phyloP scores from a whole-genome alignment of 1,284 basidiomycete species.

The Schizophyllum amplum region DNA sequence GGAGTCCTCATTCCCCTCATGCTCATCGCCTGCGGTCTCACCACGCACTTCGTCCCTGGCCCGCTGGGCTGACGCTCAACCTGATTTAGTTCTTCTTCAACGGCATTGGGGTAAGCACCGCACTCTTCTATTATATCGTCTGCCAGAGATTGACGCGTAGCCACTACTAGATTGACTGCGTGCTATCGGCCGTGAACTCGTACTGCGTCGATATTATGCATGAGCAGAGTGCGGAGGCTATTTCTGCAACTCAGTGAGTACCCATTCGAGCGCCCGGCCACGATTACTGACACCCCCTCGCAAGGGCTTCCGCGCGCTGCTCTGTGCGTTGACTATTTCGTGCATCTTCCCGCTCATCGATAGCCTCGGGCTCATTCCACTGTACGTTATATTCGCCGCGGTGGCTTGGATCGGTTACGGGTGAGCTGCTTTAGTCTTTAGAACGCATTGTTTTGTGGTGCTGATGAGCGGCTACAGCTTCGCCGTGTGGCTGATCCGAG shows the following conservation, averaged over 20 bases:
- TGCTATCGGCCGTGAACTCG: slow-evolving; percentile 13
- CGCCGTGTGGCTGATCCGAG: too few relatives aligned
- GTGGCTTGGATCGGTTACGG: too few relatives aligned
- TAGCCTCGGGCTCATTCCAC: slow-evolving; percentile 5
- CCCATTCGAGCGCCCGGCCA: neutral
- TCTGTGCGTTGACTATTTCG: slow-evolving; percentile 13
- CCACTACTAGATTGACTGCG: slow-evolving; percentile 15
- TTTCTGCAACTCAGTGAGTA: slow-evolving; percentile 18
- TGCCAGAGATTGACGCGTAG: slow-evolving; percentile 16
- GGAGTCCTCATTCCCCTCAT: slow-evolving; percentile 27
- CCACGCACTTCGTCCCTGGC: slow-evolving; percentile 16
- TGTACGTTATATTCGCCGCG: too few relatives aligned
- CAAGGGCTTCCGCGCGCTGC: slow-evolving; percentile 11
- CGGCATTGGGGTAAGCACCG: slow-evolving; percentile 19
- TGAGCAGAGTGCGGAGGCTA: slow-evolving; percentile 28
- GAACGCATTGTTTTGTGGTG: too few relatives aligned
- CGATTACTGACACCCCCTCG: slow-evolving; percentile 1
- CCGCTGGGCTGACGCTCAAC: slow-evolving; percentile 16
- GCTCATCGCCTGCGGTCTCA: slow-evolving; percentile 16
- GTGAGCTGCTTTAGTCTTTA: too few relatives aligned
- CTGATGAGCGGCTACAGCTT: too few relatives aligned
- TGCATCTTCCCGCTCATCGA: slow-evolving; percentile 16
- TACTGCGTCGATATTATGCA: slow-evolving; percentile 24
- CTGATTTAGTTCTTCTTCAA: slow-evolving; percentile 20
- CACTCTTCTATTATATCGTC: slow-evolving; percentile 15